Evolutionary conservation across 2,329 filamentous ascomycete genomes (phyloP).

Genomic region (Fonsecaea nubica): DNA sequence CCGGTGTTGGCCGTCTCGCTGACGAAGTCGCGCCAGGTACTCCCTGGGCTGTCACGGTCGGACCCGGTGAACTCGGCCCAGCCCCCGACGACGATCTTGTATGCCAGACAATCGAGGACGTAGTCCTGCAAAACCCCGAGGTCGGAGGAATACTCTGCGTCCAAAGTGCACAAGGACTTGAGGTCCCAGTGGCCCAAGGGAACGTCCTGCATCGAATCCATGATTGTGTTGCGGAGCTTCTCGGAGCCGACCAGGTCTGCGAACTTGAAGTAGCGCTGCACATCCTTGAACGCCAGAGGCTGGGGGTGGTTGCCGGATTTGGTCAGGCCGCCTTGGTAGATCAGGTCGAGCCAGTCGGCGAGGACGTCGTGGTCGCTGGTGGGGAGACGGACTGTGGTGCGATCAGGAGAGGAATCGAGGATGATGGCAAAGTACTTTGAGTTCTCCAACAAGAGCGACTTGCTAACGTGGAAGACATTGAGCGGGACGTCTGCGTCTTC

Average conservation of each 20-base stretch:
- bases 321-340: conserved; percentile 7
- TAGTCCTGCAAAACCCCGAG: conserved; percentile 9
- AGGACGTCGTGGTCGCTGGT: conserved; percentile 12
- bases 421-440: conserved; percentile 25
- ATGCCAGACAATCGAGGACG: conserved; percentile 21
- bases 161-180: conserved; percentile 1
- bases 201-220: conserved; percentile 20
- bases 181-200: background rate
- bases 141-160: background rate
- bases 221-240: conserved; percentile 20
- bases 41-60: background rate
- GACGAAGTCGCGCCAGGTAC: background rate
- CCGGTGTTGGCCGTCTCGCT: background rate
- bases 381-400: conserved; percentile 13
- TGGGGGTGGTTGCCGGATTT: background rate
- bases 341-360: conserved; percentile 19
- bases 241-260: conserved; percentile 21
- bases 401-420: conserved; percentile 17
- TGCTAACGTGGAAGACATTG: conserved; percentile 31
- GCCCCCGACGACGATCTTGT: conserved; percentile 9
- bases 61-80: conserved; percentile 11
- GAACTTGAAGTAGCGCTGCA: conserved; percentile 15
- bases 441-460: conserved; percentile 21
- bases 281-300: background rate
- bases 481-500: conserved; percentile 1